phyloP scores from a whole-genome alignment of 2,329 filamentous ascomycete genomes.

The Didymella exigua region DNA sequence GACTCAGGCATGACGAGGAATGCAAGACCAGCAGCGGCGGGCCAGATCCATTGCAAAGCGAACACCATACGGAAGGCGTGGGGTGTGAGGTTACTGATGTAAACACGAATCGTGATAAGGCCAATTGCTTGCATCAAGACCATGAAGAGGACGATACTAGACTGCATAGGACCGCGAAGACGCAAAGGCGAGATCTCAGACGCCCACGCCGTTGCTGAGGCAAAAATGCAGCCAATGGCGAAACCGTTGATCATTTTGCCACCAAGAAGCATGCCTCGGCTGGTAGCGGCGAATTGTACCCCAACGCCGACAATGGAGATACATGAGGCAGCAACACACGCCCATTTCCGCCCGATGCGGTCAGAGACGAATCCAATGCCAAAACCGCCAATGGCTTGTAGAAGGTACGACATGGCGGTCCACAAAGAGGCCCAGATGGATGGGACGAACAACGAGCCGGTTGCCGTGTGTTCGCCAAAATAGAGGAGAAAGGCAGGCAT shows the following conservation, averaged over 20 bases:
- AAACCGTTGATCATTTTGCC: constrained; percentile 14
- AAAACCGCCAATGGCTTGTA: constrained; percentile 14
- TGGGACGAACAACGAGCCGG: constrained; percentile 6
- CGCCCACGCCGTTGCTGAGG: constrained; percentile 13
- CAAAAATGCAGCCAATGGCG: constrained; percentile 13
- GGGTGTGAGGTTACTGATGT: constrained; percentile 2
- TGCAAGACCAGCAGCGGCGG: not conserved
- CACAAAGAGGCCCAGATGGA: constrained; percentile 16
- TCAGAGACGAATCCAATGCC: constrained; percentile 14
- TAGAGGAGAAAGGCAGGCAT: constrained; percentile 15
- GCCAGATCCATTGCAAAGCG: constrained; percentile 13
- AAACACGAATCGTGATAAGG: constrained; percentile 9
- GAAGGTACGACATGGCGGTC: constrained; percentile 17
- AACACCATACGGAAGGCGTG: constrained; percentile 6
- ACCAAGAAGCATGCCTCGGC: constrained; percentile 5
- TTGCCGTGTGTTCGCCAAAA: constrained; percentile 9
- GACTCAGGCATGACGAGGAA: constrained; percentile 14
- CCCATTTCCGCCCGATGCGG: constrained; percentile 14
- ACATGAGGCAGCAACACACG: constrained; percentile 2
- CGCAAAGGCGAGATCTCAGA: constrained; percentile 14
- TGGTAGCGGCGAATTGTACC: constrained; percentile 9
- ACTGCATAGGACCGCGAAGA: constrained; percentile 13
- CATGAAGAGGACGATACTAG: constrained; percentile 11
- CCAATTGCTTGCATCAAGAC: constrained; percentile 15
- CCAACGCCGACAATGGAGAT: constrained; percentile 11